Conservation (phyloP, 2,329 filamentous ascomycete genomes). For the Diaporthe vaccinii region DNA sequence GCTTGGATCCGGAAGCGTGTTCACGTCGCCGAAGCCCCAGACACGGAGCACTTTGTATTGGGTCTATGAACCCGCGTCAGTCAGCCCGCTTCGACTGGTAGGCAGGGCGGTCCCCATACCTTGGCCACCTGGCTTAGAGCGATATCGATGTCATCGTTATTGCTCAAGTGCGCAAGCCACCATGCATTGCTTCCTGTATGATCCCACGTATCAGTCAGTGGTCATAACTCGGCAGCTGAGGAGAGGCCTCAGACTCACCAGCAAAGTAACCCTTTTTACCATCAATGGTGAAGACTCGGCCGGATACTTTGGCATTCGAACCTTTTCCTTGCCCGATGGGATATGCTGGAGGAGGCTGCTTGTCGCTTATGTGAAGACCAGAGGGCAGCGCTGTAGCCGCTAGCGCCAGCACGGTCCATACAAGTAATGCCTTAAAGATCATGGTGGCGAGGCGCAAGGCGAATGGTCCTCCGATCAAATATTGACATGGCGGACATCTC, state of each 20-base stretch:
- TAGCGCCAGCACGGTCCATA: conserved; percentile 10
- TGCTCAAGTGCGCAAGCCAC: conserved; percentile 52
- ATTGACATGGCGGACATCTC: neutral
- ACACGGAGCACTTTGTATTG: conserved; percentile 71
- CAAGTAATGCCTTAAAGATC: conserved; percentile 16
- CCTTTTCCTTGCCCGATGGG: conserved; percentile 30
- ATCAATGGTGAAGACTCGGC: conserved; percentile 36
- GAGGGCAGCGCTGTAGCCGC: conserved; percentile 5
- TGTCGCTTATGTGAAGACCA: conserved; percentile 31
- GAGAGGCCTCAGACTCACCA: neutral
- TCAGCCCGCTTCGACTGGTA: neutral
- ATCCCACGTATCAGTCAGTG: no score
- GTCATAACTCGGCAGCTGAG: neutral
- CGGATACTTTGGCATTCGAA: conserved; percentile 34
- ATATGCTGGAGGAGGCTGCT: conserved; percentile 33
- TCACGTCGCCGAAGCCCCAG: conserved; percentile 75
- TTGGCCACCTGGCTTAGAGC: conserved; percentile 42
- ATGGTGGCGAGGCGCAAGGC: neutral
- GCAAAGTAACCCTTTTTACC: conserved; percentile 35
- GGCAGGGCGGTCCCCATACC: neutral
- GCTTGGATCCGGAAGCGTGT: conserved; percentile 48
- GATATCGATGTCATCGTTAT: conserved; percentile 68
- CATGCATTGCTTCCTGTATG: conserved; percentile 37
- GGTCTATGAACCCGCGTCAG: conserved; percentile 54
- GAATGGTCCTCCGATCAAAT: neutral